Evolutionary conservation across 495 filamentous ascomycete genomes (phyloP), one percentile per base, ranked within the genome.

Genomic region (Neurospora sublineolata): DNA sequence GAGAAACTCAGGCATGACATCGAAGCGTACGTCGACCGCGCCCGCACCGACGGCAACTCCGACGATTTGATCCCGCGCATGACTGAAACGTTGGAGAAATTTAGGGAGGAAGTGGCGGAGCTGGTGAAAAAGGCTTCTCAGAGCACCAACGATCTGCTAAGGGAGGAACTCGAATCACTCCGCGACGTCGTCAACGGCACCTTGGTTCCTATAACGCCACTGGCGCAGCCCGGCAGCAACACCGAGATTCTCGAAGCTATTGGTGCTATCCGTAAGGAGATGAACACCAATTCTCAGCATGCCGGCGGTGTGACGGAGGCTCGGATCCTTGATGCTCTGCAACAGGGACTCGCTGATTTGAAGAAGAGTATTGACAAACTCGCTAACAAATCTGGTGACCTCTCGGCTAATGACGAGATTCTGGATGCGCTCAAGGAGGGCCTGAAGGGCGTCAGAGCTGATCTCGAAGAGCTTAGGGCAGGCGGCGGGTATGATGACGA

Each of bases 341-440:
- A 93, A 69, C 92, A 97, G 60, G 93, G 93, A 20, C 87, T 97
- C 8, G 89, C 89, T 67, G 86, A 87, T 4, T 86, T 97, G 39
- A 87, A 89, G 11, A 80, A 83, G 12, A 91, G 94, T 76, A 83
- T 97, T n/a, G 88, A 92, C 71, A 93, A 89, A 74, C 85, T 94
- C 16, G 14, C 52, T 64, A 88, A 94, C 73, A 93, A 93, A 82
- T 92, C 93, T 4, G 52, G 52, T 64, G 52, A 64, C 73, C 86
- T 93, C 79, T 93, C 92, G 20, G 89, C 90, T 33, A 92, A 89
- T 71, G 90, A 93, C 69, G 93, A 97, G 76, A 94, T 97, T 64
- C 85, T 97, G 6, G 92, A 97, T 69, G 91, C 92, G 2, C 85
- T 97, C 68, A 95, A 90, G 74, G 89, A 89, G 52, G 94, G 94